Evolutionary conservation across 2,329 filamentous ascomycete genomes (phyloP).

Genomic region (Sporothrix schenckii): DNA sequence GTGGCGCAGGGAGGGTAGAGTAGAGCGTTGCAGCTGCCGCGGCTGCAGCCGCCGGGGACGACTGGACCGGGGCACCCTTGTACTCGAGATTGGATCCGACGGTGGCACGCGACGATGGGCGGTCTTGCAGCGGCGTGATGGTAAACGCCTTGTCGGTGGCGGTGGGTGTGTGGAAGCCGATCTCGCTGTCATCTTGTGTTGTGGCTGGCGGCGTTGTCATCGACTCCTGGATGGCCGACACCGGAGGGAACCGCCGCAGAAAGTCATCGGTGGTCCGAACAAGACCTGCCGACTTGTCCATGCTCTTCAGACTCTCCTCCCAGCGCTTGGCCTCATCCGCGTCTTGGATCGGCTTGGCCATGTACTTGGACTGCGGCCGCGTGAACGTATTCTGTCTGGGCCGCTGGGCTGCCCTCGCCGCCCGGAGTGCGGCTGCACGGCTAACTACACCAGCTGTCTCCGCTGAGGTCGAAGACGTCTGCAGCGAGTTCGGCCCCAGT

Average conservation of each 20-base stretch:
- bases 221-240: slow-evolving; percentile 63
- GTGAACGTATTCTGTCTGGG: slow-evolving; percentile 37
- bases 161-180: slow-evolving; percentile 14
- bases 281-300: slow-evolving; percentile 54
- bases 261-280: slow-evolving; percentile 81
- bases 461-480: slow-evolving; percentile 44
- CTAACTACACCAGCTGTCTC: slow-evolving; percentile 29
- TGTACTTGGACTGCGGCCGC: slow-evolving; percentile 50
- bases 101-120: slow-evolving; percentile 27
- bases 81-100: slow-evolving; percentile 6
- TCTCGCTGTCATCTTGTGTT: slow-evolving; percentile 28
- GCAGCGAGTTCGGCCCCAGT: slow-evolving; percentile 69
- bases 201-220: slow-evolving; percentile 53
- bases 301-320: slow-evolving; percentile 70
- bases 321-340: slow-evolving; percentile 78
- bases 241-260: slow-evolving; percentile 75
- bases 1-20: slow-evolving; percentile 58
- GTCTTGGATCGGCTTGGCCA: slow-evolving; percentile 68
- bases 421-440: background rate
- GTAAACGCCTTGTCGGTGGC: background rate
- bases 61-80: background rate
- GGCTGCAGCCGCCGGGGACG: slow-evolving; percentile 37
- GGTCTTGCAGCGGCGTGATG: background rate
- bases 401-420: slow-evolving; percentile 30
- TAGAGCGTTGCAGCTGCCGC: slow-evolving; percentile 47